Evolutionary conservation across 176 grass and related monocot species (phyloP), one percentile per base, ranked within the genome.

Genomic region (Carex scoparia): DNA sequence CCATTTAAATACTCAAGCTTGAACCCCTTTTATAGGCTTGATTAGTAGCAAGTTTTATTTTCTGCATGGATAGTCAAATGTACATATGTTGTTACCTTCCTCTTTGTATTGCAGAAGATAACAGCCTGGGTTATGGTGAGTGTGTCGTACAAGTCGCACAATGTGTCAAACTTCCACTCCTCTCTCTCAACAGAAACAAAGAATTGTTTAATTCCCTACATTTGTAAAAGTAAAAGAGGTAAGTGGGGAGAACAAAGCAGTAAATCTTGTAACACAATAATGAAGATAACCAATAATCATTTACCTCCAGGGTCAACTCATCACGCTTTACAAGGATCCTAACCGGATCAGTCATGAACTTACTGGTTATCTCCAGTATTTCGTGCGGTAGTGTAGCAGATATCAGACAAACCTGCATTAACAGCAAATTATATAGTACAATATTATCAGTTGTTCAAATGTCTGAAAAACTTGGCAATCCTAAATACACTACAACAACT

Each of bases 311-410:
- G 14, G 93, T 98, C 91, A 98, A 86, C 65, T 98, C 93, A 89
- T 98, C 95, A 89, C 95, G 95, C 88, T 98, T 98, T 32, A 98
- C 95, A 67, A 98, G 95, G 70, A 98, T 95, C 71, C 89, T 87
- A 44, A 98, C 81, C 42, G 91, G 95, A 68, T 98, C 93, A 3
- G 95, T 95, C 91, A 95, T 98, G 37, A 98, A 98, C 37, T 98
- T 98, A 84, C 87, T 87, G 30, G 93, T 98, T n/a, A 98, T 98
- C 80, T 93, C 93, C 84, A 98, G 79, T 77, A 98, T 93, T 85
- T 98, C 93, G 80, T 98, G 89, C 6, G 95, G 95, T 64, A 98
- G 85, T 44, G 95, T 98, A 7, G 95, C 93, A 64, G 92, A 93
- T 61, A 98, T 92, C 79, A 98, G 68, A 80, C 65, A 42, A 63